Percentiles rank a stretch among this genome's conserved stretches.
Evolutionary conservation across 352 stramenopile species (phyloP).

Genomic region (Phytophthora fragariaefolia): DNA sequence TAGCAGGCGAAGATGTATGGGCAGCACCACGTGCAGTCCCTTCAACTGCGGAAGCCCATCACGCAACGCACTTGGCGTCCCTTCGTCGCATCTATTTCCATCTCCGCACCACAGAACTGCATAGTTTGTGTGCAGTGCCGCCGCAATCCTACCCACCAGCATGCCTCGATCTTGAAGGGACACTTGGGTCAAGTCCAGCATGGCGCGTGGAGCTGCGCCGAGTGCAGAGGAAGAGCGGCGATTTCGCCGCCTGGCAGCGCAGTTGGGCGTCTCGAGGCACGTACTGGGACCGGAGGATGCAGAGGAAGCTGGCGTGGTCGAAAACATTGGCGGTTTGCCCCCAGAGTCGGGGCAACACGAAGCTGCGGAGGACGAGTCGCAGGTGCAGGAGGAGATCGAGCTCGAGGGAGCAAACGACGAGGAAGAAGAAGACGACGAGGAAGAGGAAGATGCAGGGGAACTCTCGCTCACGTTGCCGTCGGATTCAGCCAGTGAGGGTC

Average conservation of each 20-base stretch:
- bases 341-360: constrained; percentile 8
- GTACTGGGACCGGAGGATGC: constrained; percentile 34
- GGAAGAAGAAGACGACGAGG: constrained; percentile 31
- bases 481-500: constrained; percentile 69
- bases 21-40: too few relatives aligned
- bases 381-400: constrained; percentile 30
- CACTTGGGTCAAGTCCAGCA: constrained; percentile 3
- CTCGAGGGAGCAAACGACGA: constrained; percentile 20
- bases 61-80: constrained; percentile 7
- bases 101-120: neutral
- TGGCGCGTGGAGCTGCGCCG: constrained; percentile 17
- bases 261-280: constrained; percentile 61
- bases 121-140: constrained; percentile 1
- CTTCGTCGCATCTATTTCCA: constrained; percentile 36
- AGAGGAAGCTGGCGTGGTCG: neutral
- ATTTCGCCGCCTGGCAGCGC: constrained; percentile 54
- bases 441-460: constrained; percentile 34
- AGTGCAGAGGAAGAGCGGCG: constrained; percentile 30
- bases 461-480: constrained; percentile 45
- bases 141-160: neutral
- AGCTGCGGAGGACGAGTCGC: constrained; percentile 23
- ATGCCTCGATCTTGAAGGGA: constrained; percentile 31
- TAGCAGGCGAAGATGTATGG: too few relatives aligned
- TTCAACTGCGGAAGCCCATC: neutral
- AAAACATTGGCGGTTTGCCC: constrained; percentile 1